Base-by-base conservation (phyloP, 768 basidiomycete genomes). In the Lactifluus volemus region DNA sequence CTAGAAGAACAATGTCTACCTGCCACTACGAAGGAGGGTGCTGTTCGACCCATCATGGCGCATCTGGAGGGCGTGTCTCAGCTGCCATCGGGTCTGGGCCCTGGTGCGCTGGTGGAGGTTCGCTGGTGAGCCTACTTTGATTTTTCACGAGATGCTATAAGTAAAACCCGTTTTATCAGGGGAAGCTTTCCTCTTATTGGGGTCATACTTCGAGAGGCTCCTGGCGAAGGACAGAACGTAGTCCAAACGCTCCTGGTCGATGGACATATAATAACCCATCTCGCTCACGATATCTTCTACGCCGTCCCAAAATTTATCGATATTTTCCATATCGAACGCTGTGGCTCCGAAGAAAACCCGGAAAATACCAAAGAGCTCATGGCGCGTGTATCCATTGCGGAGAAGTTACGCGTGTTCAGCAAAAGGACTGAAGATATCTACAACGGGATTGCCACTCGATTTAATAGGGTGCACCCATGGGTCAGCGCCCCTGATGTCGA, bases 351-450 rank as follows among this genome's bases (percentile, higher is more conserved):
- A 1, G 65, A 64, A 0, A 57, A 69, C 25, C 70, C 79, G 0
- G 47, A 53, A 8, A 74, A 69, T 32, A 67, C 68, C 15, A 64
- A 65, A 5, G 73, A 86, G 60, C 70, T 79, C 51, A 72, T 75
- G 30, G 89, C 91, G 3, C 79, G 92, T 2, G 77, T 89, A 4
- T 77, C 82, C 55, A 78, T 86, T 19, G 76, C 90, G 29, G 81
- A 78, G 66, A 75, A 73, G n/a, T 67, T 92, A 21, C 81, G 84
- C 19, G 71, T 76, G 5, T 68, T 89, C 25, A 77, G 81, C 57
- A 76, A 75, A 42, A 71, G 72, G 1, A 69, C 84, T 6, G 82
- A 86, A 49, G 59, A 68, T 29, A 50, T 68, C 25, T 65, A 70
- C 53, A 72, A 79, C 63, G 59, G 79, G 49, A 67, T 73, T 21